Evolutionary conservation across 306 rosid species (phyloP).

Genomic region (Citrullus mucosospermus): DNA sequence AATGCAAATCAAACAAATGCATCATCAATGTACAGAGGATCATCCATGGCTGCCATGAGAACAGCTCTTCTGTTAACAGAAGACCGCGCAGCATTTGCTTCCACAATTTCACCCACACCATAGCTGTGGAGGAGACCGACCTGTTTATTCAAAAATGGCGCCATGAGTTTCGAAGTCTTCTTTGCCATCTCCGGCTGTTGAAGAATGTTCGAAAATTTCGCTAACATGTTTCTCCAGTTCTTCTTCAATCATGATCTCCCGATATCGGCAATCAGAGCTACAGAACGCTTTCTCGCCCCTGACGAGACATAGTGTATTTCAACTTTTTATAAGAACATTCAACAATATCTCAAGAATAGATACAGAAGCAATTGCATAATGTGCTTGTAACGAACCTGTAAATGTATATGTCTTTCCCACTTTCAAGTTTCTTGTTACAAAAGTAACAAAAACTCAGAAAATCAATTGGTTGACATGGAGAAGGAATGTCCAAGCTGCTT

Average conservation of each 20-base stretch:
- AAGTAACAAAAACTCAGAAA: conserved; percentile 65
- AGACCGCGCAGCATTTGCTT: conserved; percentile 40
- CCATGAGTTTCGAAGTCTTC: conserved; percentile 35
- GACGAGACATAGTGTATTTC: conserved; percentile 15
- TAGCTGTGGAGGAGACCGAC: neutral
- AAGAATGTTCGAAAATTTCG: conserved; percentile 19
- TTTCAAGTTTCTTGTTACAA: conserved; percentile 64
- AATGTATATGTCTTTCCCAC: conserved; percentile 74
- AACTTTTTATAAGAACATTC: neutral
- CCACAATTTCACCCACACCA: conserved; percentile 4
- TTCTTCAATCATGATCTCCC: conserved; percentile 66
- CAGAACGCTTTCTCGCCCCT: conserved; percentile 92
- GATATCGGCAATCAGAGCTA: conserved; percentile 60
- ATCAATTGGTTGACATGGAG: conserved; percentile 30
- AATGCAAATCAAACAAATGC: conserved; percentile 30
- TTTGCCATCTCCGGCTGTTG: conserved; percentile 22
- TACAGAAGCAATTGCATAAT: neutral
- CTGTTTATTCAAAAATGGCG: conserved; percentile 28
- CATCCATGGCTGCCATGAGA: conserved; percentile 85
- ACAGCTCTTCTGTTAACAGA: conserved; percentile 68
- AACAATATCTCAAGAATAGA: neutral
- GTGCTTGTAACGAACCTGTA: conserved; percentile 44
- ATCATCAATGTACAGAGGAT: conserved; percentile 80
- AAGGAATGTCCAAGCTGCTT: conserved; percentile 12
- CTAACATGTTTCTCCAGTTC: conserved; percentile 36